Base-by-base conservation (phyloP, 495 filamentous ascomycete species). In the Aspergillus cavernicola region DNA sequence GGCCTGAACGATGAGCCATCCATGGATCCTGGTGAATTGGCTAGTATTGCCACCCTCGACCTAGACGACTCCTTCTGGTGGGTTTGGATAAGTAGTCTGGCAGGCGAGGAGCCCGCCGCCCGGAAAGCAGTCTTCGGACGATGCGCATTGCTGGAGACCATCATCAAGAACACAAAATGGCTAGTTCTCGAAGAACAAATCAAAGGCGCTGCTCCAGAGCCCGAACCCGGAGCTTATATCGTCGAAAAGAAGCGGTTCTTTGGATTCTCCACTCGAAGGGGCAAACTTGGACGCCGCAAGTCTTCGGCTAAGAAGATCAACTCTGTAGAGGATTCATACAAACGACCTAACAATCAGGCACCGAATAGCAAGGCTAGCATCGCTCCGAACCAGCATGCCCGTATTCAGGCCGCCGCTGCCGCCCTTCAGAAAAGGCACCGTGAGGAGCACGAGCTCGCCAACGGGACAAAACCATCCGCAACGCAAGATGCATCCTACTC, bases 31-130 rank as follows among this genome's bases (percentile, higher is more conserved):
- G 93, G 90, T 35, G 93, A 98, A 77, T 77, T 98, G 38, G 92
- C 92, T 20, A 96, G 89, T 59, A 95, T 97, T 58, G 86, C 80
- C 26, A 79, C 80, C 38, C 80, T 98, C 41, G 87, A 95, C 53
- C 74, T 97, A 10, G 93, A 98, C 62, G 93, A 97, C 64, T 86
- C 92, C 0, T 98, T 98, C 67, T 98, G 95, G 95, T 98, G 93
- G 93, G 93, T 97, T 20, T 98, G 93, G 93, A 97, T 97, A 78
- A 93, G 82, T 60, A 97, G 93, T 76, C 70, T 98, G 65, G 92
- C 92, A 2, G 86, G 82, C 6, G 93, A 98, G 60, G 93, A 98
- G 67, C 84, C 90, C 2, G 68, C 81, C 0, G 76, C 84, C 26
- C 83, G 93, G 50, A 98, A 98, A 67, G 85, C 91, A 4, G 89